phyloP scores from a whole-genome alignment of 306 rosid species.

The Gastrolobium bilobum region DNA sequence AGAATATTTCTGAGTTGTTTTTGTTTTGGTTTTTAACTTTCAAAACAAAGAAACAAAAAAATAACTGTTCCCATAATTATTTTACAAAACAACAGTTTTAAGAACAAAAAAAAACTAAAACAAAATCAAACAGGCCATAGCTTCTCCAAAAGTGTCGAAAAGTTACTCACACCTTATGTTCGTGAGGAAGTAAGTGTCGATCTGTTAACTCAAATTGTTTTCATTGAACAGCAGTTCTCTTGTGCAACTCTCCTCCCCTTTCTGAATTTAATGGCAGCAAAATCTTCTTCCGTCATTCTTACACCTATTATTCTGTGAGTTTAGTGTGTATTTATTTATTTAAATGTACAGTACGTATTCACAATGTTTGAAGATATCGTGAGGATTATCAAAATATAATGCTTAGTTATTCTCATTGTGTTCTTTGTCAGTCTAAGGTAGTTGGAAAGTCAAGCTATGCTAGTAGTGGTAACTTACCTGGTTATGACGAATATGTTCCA shows the following conservation, averaged over 20 bases:
- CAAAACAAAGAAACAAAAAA: too few species aligned
- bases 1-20: too few species aligned
- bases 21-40: too few species aligned
- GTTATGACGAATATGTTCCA: conserved; percentile 93
- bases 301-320: not conserved
- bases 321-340: conserved; percentile 25
- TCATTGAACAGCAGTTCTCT: conserved; percentile 15
- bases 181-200: conserved; percentile 87
- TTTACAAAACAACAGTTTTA: too few species aligned
- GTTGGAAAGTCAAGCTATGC: conserved; percentile 76
- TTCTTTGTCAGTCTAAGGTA: conserved; percentile 68
- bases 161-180: conserved; percentile 84
- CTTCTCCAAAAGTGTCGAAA: conserved; percentile 83
- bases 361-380: not conserved
- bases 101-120: too few species aligned
- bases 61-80: too few species aligned
- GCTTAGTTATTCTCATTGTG: conserved; percentile 21
- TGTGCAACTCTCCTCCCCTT: not conserved
- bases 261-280: conserved; percentile 24
- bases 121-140: too few species aligned
- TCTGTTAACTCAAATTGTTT: conserved; percentile 30
- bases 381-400: not conserved
- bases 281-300: conserved; percentile 21
- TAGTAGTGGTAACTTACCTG: conserved; percentile 66
- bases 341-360: conserved; percentile 1